phyloP scores from a whole-genome alignment of 805 yeast genomes.

The Saturnispora bothae region DNA sequence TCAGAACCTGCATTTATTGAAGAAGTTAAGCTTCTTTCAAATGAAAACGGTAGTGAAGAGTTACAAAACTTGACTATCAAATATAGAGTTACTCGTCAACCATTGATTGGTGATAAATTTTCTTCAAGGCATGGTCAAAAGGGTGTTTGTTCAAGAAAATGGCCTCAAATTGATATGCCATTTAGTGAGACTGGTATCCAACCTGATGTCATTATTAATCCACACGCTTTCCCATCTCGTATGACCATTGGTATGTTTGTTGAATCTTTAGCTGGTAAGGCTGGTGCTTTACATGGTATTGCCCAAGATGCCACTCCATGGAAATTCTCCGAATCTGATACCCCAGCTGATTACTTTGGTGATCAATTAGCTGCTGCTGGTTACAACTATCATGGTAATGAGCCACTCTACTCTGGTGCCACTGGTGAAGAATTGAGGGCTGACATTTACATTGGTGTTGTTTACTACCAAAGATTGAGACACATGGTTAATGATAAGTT shows the following conservation, averaged over 20 bases:
- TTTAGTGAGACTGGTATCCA: slow-evolving; percentile 93
- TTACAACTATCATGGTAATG: slow-evolving; percentile 95
- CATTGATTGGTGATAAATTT: slow-evolving; percentile 94
- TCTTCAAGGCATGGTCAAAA: slow-evolving; percentile 97
- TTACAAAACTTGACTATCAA: slow-evolving; percentile 80
- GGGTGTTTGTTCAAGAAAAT: slow-evolving; percentile 96
- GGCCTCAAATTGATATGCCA: slow-evolving; percentile 97
- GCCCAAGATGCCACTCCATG: slow-evolving; percentile 98
- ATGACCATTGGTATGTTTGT: slow-evolving; percentile 99
- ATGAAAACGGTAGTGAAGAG: slow-evolving; percentile 67
- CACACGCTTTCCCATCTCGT: slow-evolving; percentile 99
- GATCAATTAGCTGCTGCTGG: slow-evolving; percentile 83
- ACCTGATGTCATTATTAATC: slow-evolving; percentile 96
- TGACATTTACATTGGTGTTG: slow-evolving; percentile 94
- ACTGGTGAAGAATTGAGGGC: slow-evolving; percentile 96
- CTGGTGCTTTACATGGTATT: slow-evolving; percentile 95
- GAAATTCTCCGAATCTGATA: slow-evolving; percentile 82
- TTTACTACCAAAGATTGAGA: slow-evolving; percentile 94
- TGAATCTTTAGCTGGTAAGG: slow-evolving; percentile 96
- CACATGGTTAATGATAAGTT: slow-evolving; percentile 99
- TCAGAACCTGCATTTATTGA: slow-evolving; percentile 91
- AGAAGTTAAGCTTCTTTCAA: slow-evolving; percentile 87
- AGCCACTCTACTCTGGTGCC: slow-evolving; percentile 97
- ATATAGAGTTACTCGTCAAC: slow-evolving; percentile 82
- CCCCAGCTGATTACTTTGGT: slow-evolving; percentile 97